Evolutionary conservation across 192 early-diverging fungal species (phyloP).

Genomic region (Pilobolus umbonatus): DNA sequence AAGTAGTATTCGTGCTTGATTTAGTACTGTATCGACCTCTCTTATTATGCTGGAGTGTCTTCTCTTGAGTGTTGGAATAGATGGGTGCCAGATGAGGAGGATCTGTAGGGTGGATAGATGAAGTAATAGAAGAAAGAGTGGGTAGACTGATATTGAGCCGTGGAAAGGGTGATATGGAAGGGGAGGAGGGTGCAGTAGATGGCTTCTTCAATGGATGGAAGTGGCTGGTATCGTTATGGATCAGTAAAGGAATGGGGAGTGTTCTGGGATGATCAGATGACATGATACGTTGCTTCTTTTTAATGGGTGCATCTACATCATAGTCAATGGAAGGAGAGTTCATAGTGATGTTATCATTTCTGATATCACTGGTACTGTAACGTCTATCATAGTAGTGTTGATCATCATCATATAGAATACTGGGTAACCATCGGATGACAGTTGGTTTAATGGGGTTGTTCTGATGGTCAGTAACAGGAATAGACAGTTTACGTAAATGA

Average conservation of each 20-base stretch:
- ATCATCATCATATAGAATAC: not conserved
- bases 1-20: not conserved
- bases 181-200: conserved; percentile 6
- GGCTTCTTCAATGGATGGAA: not conserved
- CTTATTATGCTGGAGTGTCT: not conserved
- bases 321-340: not conserved
- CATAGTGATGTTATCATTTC: not conserved
- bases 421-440: conserved; percentile 22
- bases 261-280: conserved; percentile 4
- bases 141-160: not conserved
- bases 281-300: conserved; percentile 10
- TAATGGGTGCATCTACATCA: conserved; percentile 11
- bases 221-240: not conserved
- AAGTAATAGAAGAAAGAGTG: conserved; percentile 6
- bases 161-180: conserved; percentile 1
- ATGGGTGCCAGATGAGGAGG: conserved; percentile 13
- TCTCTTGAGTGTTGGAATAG: not conserved
- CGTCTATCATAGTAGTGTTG: not conserved
- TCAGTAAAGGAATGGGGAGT: not conserved
- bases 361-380: too few relatives aligned
- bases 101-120: not conserved
- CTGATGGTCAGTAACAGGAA: too few relatives aligned
- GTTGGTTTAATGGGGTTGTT: conserved; percentile 29
- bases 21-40: not conserved
- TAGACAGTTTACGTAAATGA: too few relatives aligned